Evolutionary conservation across 2,329 filamentous ascomycete species (phyloP), one percentile per base, ranked within the genome.

Genomic region (Chaetomiaceae sp.): DNA sequence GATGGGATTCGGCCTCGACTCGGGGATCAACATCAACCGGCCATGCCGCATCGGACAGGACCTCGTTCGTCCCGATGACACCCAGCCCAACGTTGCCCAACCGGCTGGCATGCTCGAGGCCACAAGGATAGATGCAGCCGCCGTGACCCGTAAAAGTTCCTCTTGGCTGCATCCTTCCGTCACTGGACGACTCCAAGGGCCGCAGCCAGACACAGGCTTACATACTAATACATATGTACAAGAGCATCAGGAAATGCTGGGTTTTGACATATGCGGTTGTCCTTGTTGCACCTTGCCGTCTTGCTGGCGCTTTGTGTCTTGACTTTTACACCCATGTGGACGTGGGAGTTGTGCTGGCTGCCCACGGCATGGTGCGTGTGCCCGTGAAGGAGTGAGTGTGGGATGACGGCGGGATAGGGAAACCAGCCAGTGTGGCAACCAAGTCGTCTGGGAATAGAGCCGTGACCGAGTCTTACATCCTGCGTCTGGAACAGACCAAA

Each of bases 291-390:
- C n/a, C 12, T 31, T 30, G 38, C 19, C 31, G 40, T 44, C 16
- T 34, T 39, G 19, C 34, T 30, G 25, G 8, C 13, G 17, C n/a
- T n/a, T n/a, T n/a, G n/a, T n/a, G n/a, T n/a, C 38, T 27, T 14
- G 4, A 5, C 33, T 33, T 44, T 48, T 35, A 44, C 34, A 52
- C 25, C 50, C 33, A 43, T n/a, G n/a, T n/a, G n/a, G 38, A 27
- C 25, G 31, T 20, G 20, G 43, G 20, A 44, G 44, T 37, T 23
- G 9, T 3, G 13, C 30, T 31, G 48, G 48, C 30, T 51, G 49
- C n/a, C n/a, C n/a, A 47, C 40, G 19, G 25, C 39, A n/a, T n/a
- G n/a, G n/a, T 16, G 50, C 31, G 17, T 13, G 21, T 40, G 17
- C 43, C n/a, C n/a, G n/a, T n/a, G n/a, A n/a, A n/a, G 43, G 39